Percentiles rank a stretch among this genome's conserved stretches.
Conservation (phyloP, 2,329 filamentous ascomycete genomes). For the Stachybotrys echinatus region DNA sequence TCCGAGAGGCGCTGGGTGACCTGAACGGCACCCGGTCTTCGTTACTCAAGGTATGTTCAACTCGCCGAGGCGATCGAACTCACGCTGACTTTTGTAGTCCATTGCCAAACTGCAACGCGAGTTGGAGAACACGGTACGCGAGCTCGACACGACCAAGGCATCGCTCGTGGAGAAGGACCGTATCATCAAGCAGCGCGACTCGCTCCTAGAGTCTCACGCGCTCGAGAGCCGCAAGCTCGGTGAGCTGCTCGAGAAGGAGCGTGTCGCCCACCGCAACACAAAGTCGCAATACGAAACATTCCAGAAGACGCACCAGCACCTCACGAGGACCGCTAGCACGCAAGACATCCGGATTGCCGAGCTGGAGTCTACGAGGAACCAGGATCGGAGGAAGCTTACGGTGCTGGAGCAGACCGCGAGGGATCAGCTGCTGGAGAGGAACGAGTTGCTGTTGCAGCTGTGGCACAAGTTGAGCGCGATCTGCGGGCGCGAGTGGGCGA, state of each 20-base stretch:
- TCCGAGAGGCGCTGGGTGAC: slow-evolving; percentile 83
- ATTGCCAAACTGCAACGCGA: slow-evolving; percentile 85
- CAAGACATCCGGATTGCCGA: slow-evolving; percentile 82
- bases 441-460: slow-evolving; percentile 78
- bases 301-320: slow-evolving; percentile 81
- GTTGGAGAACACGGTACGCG: slow-evolving; percentile 75
- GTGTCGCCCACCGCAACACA: slow-evolving; percentile 76
- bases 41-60: slow-evolving; percentile 63
- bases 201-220: slow-evolving; percentile 80
- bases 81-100: slow-evolving; percentile 43
- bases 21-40: slow-evolving; percentile 80
- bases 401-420: slow-evolving; percentile 74
- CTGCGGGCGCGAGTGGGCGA: slow-evolving; percentile 88
- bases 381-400: slow-evolving; percentile 72
- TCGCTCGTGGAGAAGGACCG: slow-evolving; percentile 86
- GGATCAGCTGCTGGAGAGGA: slow-evolving; percentile 85
- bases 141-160: slow-evolving; percentile 73
- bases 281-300: slow-evolving; percentile 84
- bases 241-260: slow-evolving; percentile 88
- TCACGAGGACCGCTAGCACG: slow-evolving; percentile 77
- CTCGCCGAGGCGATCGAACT: neutral
- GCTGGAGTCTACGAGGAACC: slow-evolving; percentile 71
- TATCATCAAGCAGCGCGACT: slow-evolving; percentile 83
- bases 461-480: slow-evolving; percentile 85
- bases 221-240: slow-evolving; percentile 80